Percentiles rank a stretch among this genome's conserved stretches.
phyloP scores from a whole-genome alignment of 164 flowering plant genomes.

The Vitis cinerea region DNA sequence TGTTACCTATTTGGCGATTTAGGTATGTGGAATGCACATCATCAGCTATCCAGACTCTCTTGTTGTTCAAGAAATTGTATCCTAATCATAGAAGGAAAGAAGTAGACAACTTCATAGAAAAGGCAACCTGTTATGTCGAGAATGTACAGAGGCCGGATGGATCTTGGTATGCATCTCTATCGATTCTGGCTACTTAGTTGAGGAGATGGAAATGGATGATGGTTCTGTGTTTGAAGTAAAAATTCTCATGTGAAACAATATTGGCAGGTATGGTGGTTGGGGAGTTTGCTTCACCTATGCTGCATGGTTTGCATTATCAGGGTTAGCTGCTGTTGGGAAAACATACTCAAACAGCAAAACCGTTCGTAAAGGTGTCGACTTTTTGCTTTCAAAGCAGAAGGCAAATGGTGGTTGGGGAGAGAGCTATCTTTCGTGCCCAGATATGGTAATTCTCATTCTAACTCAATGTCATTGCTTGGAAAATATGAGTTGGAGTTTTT shows the following conservation, averaged over 20 bases:
- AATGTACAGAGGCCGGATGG: slow-evolving; percentile 42
- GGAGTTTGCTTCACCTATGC: slow-evolving; percentile 54
- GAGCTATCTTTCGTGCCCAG: slow-evolving; percentile 48
- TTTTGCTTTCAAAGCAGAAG: slow-evolving; percentile 35
- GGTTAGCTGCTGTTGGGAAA: slow-evolving; percentile 40
- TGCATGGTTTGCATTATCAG: slow-evolving; percentile 44
- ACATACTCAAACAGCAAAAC: slow-evolving; percentile 32
- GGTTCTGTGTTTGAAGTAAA: background rate
- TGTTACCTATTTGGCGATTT: background rate
- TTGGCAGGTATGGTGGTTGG: slow-evolving; percentile 54
- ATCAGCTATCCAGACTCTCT: slow-evolving; percentile 35
- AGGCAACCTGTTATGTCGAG: slow-evolving; percentile 32
- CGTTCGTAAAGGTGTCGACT: slow-evolving; percentile 35
- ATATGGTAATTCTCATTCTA: slow-evolving; percentile 25
- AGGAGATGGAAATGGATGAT: too few species aligned
- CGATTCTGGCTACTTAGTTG: too few species aligned
- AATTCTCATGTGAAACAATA: background rate
- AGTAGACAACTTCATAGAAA: slow-evolving; percentile 29
- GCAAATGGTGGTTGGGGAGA: slow-evolving; percentile 64
- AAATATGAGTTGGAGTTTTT: too few species aligned
- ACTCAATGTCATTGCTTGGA: too few species aligned
- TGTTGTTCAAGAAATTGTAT: slow-evolving; percentile 35
- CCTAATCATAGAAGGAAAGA: slow-evolving; percentile 47
- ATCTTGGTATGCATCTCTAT: slow-evolving; percentile 32
- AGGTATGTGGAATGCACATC: slow-evolving; percentile 40